Evolutionary conservation across 371 early-diverging fungal genomes (phyloP), one percentile per base, ranked within the genome.

Genomic region (Mucor lusitanicus): DNA sequence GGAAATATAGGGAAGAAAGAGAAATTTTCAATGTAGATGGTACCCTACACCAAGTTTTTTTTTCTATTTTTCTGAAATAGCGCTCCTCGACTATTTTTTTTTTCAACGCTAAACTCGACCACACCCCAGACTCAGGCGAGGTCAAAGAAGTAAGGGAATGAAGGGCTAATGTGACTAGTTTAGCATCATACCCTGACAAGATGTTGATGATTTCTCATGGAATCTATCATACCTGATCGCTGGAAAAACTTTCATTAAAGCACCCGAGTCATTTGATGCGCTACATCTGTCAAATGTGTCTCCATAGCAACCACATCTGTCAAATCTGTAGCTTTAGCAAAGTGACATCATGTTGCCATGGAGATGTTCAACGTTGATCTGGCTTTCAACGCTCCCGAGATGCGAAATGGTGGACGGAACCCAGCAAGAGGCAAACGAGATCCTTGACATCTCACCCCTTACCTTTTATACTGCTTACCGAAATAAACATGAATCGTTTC

Each of bases 401-500:
- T 53, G 53, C 53, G 17, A 40, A 53, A 53, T 46, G 46, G 6
- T 46, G 6, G 46, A 46, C 46, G 46, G 46, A 46, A 46, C 46
- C 46, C 21, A 46, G 46, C n/a, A 46, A 46, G 19, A 44, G n/a
- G 19, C 11, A 44, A 44, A 17, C 8, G 19, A 44, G 46, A 53
- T 53, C 53, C 53, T 53, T 53, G 53, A 53, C 25, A 53, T 53
- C 53, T 8, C 3, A 35, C 62, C 62, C 62, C 53, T 50, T 50
- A 50, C 25, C 53, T 53, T 53, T 27, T 13, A 25, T 35, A 35
- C 27, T 53, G 23, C 53, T 53, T 25, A 6, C 15, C 3, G 27
- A 9, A 46, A 44, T 50, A 19, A 33, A 60, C 17, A 65, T 56
- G 56, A 65, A 65, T 48, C 58, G 59, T 9, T 44, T 54, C 19